A percentile compares a stretch with the other conserved stretches of the same genome.
Conservation (phyloP, 768 basidiomycete genomes). For the Russula ochroleuca region DNA sequence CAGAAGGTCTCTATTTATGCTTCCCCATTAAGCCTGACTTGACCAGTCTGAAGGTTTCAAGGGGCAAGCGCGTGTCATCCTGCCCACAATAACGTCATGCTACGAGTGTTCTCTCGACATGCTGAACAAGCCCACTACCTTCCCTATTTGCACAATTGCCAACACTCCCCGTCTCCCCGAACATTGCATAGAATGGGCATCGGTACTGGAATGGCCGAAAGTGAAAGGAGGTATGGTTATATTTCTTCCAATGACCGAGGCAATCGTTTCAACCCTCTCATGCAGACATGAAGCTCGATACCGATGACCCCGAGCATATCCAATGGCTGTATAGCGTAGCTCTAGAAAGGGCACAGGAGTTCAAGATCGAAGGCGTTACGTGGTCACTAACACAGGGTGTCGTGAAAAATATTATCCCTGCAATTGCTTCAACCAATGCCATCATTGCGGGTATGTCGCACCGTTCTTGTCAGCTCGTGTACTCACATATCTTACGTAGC, state of each 20-base stretch:
- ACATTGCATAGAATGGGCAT: slow-evolving; percentile 99
- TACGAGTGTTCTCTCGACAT: slow-evolving; percentile 98
- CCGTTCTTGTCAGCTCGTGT: background rate
- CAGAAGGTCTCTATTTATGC: slow-evolving; percentile 66
- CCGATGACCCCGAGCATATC: slow-evolving; percentile 96
- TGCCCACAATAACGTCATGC: slow-evolving; percentile 92
- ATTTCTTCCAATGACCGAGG: background rate
- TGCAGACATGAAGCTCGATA: slow-evolving; percentile 92
- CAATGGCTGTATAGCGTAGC: slow-evolving; percentile 87
- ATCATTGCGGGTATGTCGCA: slow-evolving; percentile 78
- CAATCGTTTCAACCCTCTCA: background rate
- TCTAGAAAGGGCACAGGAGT: slow-evolving; percentile 78
- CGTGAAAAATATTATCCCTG: slow-evolving; percentile 99
- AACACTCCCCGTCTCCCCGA: slow-evolving; percentile 97
- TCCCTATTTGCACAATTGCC: slow-evolving; percentile 98
- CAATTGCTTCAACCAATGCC: slow-evolving; percentile 97
- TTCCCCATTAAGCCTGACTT: background rate
- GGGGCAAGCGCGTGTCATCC: slow-evolving; percentile 94
- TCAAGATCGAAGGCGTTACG: slow-evolving; percentile 97
- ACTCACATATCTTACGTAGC: slow-evolving; percentile 43
- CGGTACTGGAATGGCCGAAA: slow-evolving; percentile 97
- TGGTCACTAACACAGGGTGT: slow-evolving; percentile 98
- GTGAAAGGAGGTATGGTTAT: slow-evolving; percentile 73
- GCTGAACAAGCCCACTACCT: slow-evolving; percentile 95
- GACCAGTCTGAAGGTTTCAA: slow-evolving; percentile 70